Base-by-base conservation (phyloP, 1,284 basidiomycete species). In the Pulveroboletus sp. region DNA sequence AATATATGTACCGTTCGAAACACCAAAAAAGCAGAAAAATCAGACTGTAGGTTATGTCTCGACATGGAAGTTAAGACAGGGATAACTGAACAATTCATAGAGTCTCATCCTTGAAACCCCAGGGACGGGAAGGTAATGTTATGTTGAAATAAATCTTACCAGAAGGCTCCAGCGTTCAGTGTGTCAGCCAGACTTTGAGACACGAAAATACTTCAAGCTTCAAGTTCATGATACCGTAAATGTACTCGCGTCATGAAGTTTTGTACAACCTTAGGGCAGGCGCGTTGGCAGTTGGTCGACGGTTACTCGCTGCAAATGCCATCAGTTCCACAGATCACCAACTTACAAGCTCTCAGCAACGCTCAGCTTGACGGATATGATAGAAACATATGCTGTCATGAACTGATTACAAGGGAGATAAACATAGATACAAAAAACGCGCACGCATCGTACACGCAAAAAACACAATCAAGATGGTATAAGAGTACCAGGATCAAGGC, bases 41-140 rank as follows among this genome's bases (percentile, higher is more conserved):
- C 76, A 77, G 75, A 77, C 68, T 7, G 11, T 29, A 73, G 72
- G 62, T 47, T 61, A 75, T 68, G 71, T 79, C 74, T 87, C 84
- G 85, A 86, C 83, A 85, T 65, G 62, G 65, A 68, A 66, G 79
- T 83, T 83, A 81, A 83, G 81, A 83, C 81, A 84, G 81, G 82
- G 78, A 84, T 83, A 82, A 83, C 81, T 81, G 76, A 77, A 76
- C 66, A 62, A 61, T 65, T 11, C 65, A 58, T 47, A 57, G 56
- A 68, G 59, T 80, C 75, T 81, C 80, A 74, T 77, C 75, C 43
- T 59, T 36, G 52, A 11, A 22, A 12, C n/a, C n/a, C n/a, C n/a
- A n/a, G n/a, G n/a, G n/a, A n/a, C n/a, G n/a, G n/a, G n/a, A n/a
- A n/a, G n/a, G n/a, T n/a, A n/a, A n/a, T n/a, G n/a, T n/a, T n/a